These are phyloP conservation scores for Teratosphaeria viscida DNA, from an alignment of 2,329 filamentous ascomycete genomes.

Conservation along the genomic window DNA sequence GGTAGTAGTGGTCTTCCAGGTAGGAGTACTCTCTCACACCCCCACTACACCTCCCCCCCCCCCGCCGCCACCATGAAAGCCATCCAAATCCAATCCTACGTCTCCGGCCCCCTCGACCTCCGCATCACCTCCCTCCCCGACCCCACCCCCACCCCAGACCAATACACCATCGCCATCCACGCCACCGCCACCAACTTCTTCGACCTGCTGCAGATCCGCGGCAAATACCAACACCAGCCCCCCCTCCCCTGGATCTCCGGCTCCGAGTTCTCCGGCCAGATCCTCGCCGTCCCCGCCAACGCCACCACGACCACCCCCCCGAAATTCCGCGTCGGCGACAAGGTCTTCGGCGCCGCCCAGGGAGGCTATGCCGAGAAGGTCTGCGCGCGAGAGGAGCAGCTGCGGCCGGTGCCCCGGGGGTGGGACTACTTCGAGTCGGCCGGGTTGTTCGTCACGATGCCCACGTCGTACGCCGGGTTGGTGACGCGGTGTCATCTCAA, in stretches of 20 bases:
- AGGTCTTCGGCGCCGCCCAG: conserved; percentile 77
- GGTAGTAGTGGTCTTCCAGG: too few relatives aligned
- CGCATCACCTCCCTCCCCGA: conserved; percentile 64
- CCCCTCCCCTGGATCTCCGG: conserved; percentile 81
- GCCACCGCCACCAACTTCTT: conserved; percentile 93
- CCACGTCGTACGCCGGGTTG: conserved; percentile 77
- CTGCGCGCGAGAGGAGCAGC: conserved; percentile 51
- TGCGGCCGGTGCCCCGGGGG: conserved; percentile 65
- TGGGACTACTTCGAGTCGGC: conserved; percentile 82
- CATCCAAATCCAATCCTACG: conserved; percentile 29
- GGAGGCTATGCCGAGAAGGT: conserved; percentile 77
- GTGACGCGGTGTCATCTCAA: conserved; percentile 69
- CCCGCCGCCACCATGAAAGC: conserved; percentile 59
- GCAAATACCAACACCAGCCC: conserved; percentile 90
- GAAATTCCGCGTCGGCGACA: conserved; percentile 65
- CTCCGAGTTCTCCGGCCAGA: conserved; percentile 72
- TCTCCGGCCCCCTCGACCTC: conserved; percentile 67
- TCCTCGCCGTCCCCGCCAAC: conserved; percentile 53
- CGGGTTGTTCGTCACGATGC: conserved; percentile 82
- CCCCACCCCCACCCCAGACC: conserved; percentile 56
- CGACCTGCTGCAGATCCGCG: conserved; percentile 87
- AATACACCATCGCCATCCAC: conserved; percentile 82
- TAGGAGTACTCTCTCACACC: too few relatives aligned
- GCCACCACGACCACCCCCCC: conserved; percentile 22
- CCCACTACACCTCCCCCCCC: background rate